phyloP scores from a whole-genome alignment of 495 filamentous ascomycete genomes.

The Neurospora sp. region DNA sequence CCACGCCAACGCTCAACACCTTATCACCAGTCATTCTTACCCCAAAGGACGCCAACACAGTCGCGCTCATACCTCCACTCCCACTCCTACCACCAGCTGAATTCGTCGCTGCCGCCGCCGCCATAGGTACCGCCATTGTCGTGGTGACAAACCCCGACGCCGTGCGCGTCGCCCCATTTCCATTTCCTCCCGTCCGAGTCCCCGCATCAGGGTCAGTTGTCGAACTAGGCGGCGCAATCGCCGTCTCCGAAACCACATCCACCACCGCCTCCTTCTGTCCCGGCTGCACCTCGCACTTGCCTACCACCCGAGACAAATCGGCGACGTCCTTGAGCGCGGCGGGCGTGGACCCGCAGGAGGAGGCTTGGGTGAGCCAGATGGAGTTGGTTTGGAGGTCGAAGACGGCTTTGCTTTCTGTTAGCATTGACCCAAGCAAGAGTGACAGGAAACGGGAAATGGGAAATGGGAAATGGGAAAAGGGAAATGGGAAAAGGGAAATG shows the following conservation, averaged over 20 bases:
- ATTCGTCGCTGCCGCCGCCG: neutral
- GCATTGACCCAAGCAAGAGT: neutral
- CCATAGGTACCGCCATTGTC: neutral
- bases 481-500: too few species aligned
- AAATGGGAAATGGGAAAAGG: too few species aligned
- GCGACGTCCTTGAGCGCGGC: constrained; percentile 18
- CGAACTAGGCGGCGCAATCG: neutral
- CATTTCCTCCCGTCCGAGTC: neutral
- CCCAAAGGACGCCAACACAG: neutral
- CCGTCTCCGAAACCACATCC: neutral
- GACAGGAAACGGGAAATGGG: too few species aligned
- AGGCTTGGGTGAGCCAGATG: constrained; percentile 35
- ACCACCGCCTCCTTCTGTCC: neutral
- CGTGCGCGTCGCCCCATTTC: neutral
- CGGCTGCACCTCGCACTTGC: constrained; percentile 9
- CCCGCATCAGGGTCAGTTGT: neutral
- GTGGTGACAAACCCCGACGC: neutral
- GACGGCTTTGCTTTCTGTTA: constrained; percentile 21
- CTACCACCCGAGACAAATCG: constrained; percentile 10
- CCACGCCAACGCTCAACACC: neutral
- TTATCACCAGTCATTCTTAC: neutral
- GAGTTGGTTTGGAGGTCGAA: constrained; percentile 37
- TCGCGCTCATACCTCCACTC: neutral
- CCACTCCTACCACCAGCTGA: neutral
- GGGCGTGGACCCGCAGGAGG: constrained; percentile 33